Base-by-base conservation (phyloP, 2,329 filamentous ascomycete species). In the Metarhizium robertsii region DNA sequence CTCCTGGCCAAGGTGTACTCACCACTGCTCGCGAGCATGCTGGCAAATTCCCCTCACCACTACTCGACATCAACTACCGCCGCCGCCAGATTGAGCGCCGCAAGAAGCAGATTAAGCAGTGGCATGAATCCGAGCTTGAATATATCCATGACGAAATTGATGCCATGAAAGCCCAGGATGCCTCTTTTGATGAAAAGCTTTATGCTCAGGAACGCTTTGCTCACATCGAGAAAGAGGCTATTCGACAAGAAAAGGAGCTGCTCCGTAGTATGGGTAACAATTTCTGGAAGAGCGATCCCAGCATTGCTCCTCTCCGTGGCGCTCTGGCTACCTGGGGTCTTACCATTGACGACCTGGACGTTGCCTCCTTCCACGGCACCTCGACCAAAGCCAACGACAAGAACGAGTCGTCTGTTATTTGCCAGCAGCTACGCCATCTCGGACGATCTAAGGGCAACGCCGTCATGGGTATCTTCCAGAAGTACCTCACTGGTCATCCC, bases 311-410 rank as follows among this genome's bases (percentile, higher is more conserved):
- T 67, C 84, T 99, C 47, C 92, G 94, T 70, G 94, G 94, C 74
- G 91, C 94, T 57, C 83, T 99, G 60, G 95, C 94, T 52, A 97
- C 92, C 11, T 99, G 94, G 94, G 94, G 92, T 69, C 86, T 99
- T 55, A 97, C 94, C 13, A 90, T 99, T 61, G 94, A 99, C 67
- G 94, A 99, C 66, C 84, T 99, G 40, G 88, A 81, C 64, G 91
- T 99, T 60, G 92, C 94, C 16, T 97, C 94, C 14, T 97, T 97
- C 89, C 94, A 99, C 78, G 94, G 94, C 66, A 99, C 94, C 45
- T 97, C 94, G 1, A 99, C 94, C 61, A 91, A 95, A 69, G 94
- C 94, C 64, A 99, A 99, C 73, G 94, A 99, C 79, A 97, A 97
- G 86, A 99, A 99, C 74, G 94, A 99, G 73, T 97, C 94, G 18